Conservation (phyloP, 2,329 filamentous ascomycete species). For the Hawksworthiomyces lignivorus region DNA sequence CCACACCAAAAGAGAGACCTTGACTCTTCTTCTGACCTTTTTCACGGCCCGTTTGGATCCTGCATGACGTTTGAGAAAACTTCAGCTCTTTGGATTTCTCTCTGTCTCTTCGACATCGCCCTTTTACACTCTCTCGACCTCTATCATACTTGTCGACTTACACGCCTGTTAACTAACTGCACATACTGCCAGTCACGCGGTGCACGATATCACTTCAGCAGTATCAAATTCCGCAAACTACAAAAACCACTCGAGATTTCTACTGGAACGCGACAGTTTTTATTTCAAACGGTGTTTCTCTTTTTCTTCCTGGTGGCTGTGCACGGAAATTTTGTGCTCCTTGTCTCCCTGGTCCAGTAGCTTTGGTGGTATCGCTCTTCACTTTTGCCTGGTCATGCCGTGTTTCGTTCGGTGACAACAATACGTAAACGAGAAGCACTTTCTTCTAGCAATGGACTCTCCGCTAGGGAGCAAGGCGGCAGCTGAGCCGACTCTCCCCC, state of each 20-base stretch:
- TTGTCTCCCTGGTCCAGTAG: neutral
- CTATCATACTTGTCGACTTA: neutral
- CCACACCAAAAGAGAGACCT: conserved; percentile 2
- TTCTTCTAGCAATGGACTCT: conserved; percentile 29
- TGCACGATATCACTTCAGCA: neutral
- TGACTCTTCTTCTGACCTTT: conserved; percentile 1
- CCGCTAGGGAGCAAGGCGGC: conserved; percentile 26
- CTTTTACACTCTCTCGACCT: no score
- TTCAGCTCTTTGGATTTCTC: neutral
- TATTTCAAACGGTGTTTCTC: neutral
- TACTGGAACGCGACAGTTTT: neutral
- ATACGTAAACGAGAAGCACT: neutral
- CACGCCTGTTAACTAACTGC: no score
- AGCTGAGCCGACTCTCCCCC: conserved; percentile 29
- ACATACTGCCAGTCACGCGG: no score
- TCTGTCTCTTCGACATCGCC: no score
- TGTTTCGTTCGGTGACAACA: conserved; percentile 3
- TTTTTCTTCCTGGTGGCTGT: neutral
- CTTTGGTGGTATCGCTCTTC: neutral
- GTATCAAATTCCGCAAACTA: neutral
- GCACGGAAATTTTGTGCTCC: neutral
- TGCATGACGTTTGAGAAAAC: conserved; percentile 3
- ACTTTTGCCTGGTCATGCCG: conserved; percentile 9
- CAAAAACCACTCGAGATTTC: neutral
- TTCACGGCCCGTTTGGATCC: conserved; percentile 5